Percentiles rank a stretch among this genome's conserved stretches.
Evolutionary conservation across 495 filamentous ascomycete species (phyloP).

Genomic region (Penicillium cataractarum): DNA sequence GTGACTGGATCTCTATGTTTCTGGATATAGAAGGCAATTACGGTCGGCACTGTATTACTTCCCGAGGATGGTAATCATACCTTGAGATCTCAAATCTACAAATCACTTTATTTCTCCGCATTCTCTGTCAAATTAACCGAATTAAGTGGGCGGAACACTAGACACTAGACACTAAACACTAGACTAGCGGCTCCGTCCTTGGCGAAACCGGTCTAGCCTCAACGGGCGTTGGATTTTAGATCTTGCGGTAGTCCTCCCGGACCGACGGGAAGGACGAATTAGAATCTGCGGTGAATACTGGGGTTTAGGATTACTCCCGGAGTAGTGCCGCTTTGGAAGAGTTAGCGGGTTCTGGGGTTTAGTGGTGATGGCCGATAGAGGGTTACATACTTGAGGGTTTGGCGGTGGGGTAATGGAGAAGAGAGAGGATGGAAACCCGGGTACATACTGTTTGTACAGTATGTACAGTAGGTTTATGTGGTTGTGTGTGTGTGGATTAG

Average conservation of each 20-base stretch:
- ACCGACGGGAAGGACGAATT: not conserved
- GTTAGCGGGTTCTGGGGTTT: not conserved
- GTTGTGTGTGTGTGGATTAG: not conserved
- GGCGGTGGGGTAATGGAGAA: not conserved
- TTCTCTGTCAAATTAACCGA: not conserved
- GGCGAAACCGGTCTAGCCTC: conserved; percentile 3
- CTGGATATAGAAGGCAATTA: too few species aligned
- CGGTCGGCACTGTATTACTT: too few species aligned
- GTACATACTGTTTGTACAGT: too few species aligned
- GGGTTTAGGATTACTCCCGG: not conserved
- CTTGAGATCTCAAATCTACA: not conserved
- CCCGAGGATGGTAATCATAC: too few species aligned
- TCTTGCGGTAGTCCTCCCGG: not conserved
- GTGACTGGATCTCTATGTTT: too few species aligned
- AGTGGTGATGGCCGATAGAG: too few species aligned
- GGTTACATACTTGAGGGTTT: too few species aligned
- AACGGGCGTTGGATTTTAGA: conserved; percentile 5
- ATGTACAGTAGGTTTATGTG: not conserved
- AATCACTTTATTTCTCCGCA: not conserved
- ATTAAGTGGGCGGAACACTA: conserved; percentile 1
- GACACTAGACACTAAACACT: too few species aligned
- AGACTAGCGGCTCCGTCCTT: conserved; percentile 5
- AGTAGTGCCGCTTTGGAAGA: not conserved
- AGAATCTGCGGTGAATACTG: not conserved
- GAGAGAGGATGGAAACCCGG: not conserved